A percentile compares a stretch with the other conserved stretches of the same genome.
Conservation (phyloP, 2,329 filamentous ascomycete genomes). For the Exophiala aquamarina region DNA sequence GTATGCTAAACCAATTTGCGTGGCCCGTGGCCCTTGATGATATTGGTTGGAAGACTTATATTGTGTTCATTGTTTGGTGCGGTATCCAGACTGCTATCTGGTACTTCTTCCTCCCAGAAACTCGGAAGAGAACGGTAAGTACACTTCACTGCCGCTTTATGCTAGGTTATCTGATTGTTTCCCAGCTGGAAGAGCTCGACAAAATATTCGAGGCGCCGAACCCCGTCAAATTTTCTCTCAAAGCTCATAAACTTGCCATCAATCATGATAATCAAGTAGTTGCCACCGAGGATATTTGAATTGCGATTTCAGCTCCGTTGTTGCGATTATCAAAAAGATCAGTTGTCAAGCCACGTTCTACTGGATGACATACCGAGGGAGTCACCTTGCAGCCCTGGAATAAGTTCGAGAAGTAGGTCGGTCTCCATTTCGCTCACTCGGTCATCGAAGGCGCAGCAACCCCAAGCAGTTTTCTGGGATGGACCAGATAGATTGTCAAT, state of each 20-base stretch:
- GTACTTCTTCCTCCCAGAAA: slow-evolving; percentile 9
- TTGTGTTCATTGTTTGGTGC: slow-evolving; percentile 39
- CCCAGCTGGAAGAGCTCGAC: slow-evolving; percentile 8
- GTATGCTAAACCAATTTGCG: slow-evolving; percentile 50
- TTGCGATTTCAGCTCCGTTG: too few species aligned
- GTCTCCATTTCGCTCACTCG: too few species aligned
- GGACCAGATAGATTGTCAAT: too few species aligned
- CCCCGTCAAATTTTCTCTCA: neutral
- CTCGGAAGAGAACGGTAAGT: slow-evolving; percentile 7
- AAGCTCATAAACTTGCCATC: slow-evolving; percentile 1
- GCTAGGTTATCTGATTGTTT: neutral
- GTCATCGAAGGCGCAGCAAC: too few species aligned
- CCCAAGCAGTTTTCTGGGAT: too few species aligned
- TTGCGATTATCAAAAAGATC: too few species aligned
- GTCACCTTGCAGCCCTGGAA: too few species aligned
- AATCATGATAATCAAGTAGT: slow-evolving; percentile 2
- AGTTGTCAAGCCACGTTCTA: too few species aligned
- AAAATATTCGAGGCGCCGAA: slow-evolving; percentile 8
- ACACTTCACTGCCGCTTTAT: neutral
- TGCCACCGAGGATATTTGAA: slow-evolving; percentile 14
- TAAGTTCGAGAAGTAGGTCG: too few species aligned
- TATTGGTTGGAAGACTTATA: slow-evolving; percentile 56
- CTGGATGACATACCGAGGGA: too few species aligned
- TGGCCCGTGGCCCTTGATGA: slow-evolving; percentile 48
- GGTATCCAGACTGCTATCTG: neutral